Evolutionary conservation across 2,329 filamentous ascomycete species (phyloP).

Genomic region (Aureobasidium lini): DNA sequence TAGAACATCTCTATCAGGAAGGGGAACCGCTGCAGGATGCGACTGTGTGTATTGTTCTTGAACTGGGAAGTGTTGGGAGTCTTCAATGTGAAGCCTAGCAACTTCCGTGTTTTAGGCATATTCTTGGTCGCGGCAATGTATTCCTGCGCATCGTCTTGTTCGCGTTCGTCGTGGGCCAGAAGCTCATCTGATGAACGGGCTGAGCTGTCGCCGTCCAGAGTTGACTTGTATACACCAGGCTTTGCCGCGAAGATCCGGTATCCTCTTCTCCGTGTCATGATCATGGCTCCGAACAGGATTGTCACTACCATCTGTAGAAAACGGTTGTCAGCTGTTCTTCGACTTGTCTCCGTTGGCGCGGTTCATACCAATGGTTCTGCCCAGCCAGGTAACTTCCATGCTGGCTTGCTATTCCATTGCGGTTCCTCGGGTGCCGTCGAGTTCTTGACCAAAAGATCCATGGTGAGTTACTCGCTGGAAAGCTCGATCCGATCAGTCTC

Average conservation of each 20-base stretch:
- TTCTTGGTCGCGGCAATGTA: constrained; percentile 30
- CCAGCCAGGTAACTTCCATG: constrained; percentile 37
- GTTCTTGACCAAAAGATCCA: neutral
- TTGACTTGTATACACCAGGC: constrained; percentile 22
- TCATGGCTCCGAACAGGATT: constrained; percentile 43
- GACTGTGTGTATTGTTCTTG: constrained; percentile 51
- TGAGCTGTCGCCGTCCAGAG: constrained; percentile 29
- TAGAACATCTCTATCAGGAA: constrained; percentile 70
- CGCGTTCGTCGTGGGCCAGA: constrained; percentile 29
- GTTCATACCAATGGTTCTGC: constrained; percentile 31
- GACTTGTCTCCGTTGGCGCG: neutral
- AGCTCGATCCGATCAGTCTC: neutral
- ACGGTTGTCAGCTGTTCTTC: neutral
- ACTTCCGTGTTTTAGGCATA: constrained; percentile 43
- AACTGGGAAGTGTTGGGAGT: constrained; percentile 58
- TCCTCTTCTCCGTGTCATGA: constrained; percentile 39
- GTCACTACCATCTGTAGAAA: constrained; percentile 39
- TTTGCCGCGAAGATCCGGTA: constrained; percentile 34
- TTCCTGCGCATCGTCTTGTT: constrained; percentile 30
- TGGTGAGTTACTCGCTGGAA: neutral
- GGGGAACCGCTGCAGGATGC: constrained; percentile 59
- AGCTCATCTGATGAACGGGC: constrained; percentile 34
- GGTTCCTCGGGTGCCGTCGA: constrained; percentile 20
- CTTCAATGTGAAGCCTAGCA: constrained; percentile 43
- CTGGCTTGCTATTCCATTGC: constrained; percentile 34